Conservation (phyloP, 2,329 filamentous ascomycete species). For the Drechslerella dactyloides region DNA sequence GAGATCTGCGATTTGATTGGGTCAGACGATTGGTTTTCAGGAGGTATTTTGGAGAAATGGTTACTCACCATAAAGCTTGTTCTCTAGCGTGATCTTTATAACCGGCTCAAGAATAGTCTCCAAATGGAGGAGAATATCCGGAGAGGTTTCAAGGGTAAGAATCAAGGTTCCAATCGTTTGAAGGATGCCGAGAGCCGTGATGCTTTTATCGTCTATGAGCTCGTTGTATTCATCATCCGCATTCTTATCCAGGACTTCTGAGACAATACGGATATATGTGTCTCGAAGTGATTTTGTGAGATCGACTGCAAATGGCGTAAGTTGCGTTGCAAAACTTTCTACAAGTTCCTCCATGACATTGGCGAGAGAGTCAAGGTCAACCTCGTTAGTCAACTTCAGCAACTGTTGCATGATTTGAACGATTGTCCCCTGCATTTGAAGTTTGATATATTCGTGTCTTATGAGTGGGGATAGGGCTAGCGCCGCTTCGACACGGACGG, state of each 20-base stretch:
- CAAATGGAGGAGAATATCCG: slow-evolving; percentile 90
- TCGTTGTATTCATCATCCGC: slow-evolving; percentile 86
- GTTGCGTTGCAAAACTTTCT: slow-evolving; percentile 94
- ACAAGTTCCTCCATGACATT: slow-evolving; percentile 99
- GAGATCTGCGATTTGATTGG: slow-evolving; percentile 66
- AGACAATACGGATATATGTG: slow-evolving; percentile 91
- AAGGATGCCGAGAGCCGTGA: slow-evolving; percentile 91
- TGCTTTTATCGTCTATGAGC: slow-evolving; percentile 90
- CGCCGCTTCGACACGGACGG: slow-evolving; percentile 91
- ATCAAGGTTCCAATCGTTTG: slow-evolving; percentile 98
- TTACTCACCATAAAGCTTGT: slow-evolving; percentile 90
- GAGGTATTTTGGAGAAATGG: background rate
- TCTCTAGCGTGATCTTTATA: slow-evolving; percentile 92
- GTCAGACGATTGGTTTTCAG: slow-evolving; percentile 1
- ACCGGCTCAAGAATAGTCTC: slow-evolving; percentile 97
- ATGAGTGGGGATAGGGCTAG: slow-evolving; percentile 94
- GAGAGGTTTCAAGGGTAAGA: slow-evolving; percentile 93
- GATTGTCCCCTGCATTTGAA: slow-evolving; percentile 96
- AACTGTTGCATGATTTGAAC: slow-evolving; percentile 99
- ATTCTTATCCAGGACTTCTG: slow-evolving; percentile 85
- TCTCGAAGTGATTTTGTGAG: slow-evolving; percentile 94
- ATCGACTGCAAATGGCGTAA: slow-evolving; percentile 95
- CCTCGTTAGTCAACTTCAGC: slow-evolving; percentile 94
- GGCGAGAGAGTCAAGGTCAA: slow-evolving; percentile 93
- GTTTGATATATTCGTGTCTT: slow-evolving; percentile 89